A percentile compares a stretch with the other conserved stretches of the same genome.
These are phyloP conservation scores for Onygenales sp. DNA, from an alignment of 2,329 filamentous ascomycete species.

Conservation along the genomic window DNA sequence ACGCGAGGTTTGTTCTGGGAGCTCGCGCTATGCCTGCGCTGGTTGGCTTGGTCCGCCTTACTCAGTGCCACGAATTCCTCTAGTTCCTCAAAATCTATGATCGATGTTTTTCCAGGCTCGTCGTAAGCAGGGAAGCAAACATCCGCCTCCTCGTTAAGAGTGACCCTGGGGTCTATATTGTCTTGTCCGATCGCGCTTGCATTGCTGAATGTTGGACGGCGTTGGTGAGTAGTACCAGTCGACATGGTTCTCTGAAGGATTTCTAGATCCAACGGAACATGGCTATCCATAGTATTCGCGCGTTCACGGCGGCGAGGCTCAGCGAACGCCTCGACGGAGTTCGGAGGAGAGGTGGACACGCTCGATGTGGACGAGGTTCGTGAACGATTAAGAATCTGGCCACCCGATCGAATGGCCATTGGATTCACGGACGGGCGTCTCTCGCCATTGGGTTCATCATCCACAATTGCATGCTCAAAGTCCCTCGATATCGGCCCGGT, in stretches of 20 bases:
- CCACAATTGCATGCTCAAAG: constrained; percentile 76
- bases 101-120: constrained; percentile 67
- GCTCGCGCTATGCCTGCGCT: constrained; percentile 38
- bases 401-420: constrained; percentile 24
- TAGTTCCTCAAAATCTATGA: constrained; percentile 84
- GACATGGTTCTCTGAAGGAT: constrained; percentile 64
- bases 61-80: constrained; percentile 75
- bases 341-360: constrained; percentile 76
- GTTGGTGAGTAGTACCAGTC: constrained; percentile 49
- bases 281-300: constrained; percentile 55
- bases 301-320: constrained; percentile 79
- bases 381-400: constrained; percentile 30
- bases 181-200: constrained; percentile 47
- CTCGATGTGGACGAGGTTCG: constrained; percentile 44
- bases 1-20: constrained; percentile 43
- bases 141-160: constrained; percentile 57
- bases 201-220: constrained; percentile 51
- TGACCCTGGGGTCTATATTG: constrained; percentile 24
- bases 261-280: constrained; percentile 44
- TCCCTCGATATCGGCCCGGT: constrained; percentile 55
- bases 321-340: constrained; percentile 95
- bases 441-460: constrained; percentile 46
- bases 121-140: constrained; percentile 79
- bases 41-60: constrained; percentile 36
- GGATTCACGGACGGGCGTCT: constrained; percentile 35